phyloP scores from a whole-genome alignment of 78 protist genomes.

The Dictyostelium brefeldianum region DNA sequence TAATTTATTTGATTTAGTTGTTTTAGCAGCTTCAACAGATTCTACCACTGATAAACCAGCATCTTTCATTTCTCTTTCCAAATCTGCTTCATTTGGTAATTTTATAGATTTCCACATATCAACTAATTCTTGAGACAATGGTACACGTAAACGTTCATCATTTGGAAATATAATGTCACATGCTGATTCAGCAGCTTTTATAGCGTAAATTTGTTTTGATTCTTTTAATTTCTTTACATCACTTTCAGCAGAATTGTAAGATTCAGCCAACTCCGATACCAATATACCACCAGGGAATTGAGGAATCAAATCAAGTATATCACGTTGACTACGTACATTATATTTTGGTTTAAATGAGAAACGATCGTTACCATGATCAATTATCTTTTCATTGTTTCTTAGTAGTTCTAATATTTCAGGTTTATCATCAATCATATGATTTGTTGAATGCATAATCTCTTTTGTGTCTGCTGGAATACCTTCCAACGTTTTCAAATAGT shows the following conservation, averaged over 20 bases:
- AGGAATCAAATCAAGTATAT: slow-evolving; percentile 33
- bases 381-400: slow-evolving; percentile 20
- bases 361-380: background rate
- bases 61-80: slow-evolving; percentile 53
- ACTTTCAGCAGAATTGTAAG: slow-evolving; percentile 15
- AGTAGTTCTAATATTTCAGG: slow-evolving; percentile 22
- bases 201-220: slow-evolving; percentile 25
- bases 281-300: slow-evolving; percentile 25
- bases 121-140: slow-evolving; percentile 2
- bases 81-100: slow-evolving; percentile 64
- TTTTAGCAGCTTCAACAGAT: slow-evolving; percentile 22
- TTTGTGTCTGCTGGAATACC: slow-evolving; percentile 14
- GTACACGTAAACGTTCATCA: slow-evolving; percentile 47
- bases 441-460: slow-evolving; percentile 5
- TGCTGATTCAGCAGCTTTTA: background rate
- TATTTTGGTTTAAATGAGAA: slow-evolving; percentile 36
- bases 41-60: slow-evolving; percentile 52
- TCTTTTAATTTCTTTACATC: slow-evolving; percentile 61
- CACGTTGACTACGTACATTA: slow-evolving; percentile 14
- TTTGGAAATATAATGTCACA: slow-evolving; percentile 50
- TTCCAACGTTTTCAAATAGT: slow-evolving; percentile 24
- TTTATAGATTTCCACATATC: slow-evolving; percentile 44
- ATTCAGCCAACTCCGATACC: slow-evolving; percentile 31
- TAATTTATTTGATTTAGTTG: background rate
- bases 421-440: slow-evolving; percentile 14